phyloP scores from a whole-genome alignment of 2,329 filamentous ascomycete genomes.

The Fusarium udum region DNA sequence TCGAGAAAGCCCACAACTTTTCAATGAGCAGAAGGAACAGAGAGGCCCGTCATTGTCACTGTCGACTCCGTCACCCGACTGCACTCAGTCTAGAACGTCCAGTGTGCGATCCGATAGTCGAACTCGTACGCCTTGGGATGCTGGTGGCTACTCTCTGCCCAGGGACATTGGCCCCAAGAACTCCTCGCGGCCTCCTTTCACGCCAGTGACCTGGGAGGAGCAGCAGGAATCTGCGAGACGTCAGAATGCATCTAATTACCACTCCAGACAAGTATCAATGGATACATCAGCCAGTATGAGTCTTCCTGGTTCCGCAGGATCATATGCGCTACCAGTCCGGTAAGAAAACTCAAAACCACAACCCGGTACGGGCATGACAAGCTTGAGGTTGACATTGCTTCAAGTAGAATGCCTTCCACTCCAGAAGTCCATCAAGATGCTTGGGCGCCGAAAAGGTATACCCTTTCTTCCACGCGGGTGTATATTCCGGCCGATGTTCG shows the following conservation, averaged over 20 bases:
- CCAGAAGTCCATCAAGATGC: slow-evolving; percentile 36
- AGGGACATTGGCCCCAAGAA: slow-evolving; percentile 52
- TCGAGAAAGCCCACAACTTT: slow-evolving; percentile 14
- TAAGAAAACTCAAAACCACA: slow-evolving; percentile 20
- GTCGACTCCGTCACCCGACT: slow-evolving; percentile 50
- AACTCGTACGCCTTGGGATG: slow-evolving; percentile 61
- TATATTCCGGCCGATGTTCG: not conserved
- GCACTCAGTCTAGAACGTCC: slow-evolving; percentile 36
- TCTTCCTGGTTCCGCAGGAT: slow-evolving; percentile 17
- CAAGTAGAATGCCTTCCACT: slow-evolving; percentile 34
- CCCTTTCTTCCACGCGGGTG: not conserved
- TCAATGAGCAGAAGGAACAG: slow-evolving; percentile 4
- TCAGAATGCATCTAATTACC: slow-evolving; percentile 26
- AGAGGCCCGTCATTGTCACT: slow-evolving; percentile 36
- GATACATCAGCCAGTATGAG: slow-evolving; percentile 41
- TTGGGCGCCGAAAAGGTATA: slow-evolving; percentile 36
- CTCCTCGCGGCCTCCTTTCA: slow-evolving; percentile 33
- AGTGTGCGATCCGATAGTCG: slow-evolving; percentile 35
- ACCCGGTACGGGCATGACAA: not conserved
- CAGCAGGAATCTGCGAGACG: slow-evolving; percentile 30
- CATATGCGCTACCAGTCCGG: slow-evolving; percentile 41
- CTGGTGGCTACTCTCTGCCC: slow-evolving; percentile 59
- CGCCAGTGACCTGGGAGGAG: slow-evolving; percentile 40
- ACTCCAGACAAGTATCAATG: slow-evolving; percentile 46
- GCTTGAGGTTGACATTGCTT: slow-evolving; percentile 16